These are phyloP conservation scores for Pulveroboletus ravenelii DNA, from an alignment of 768 basidiomycete species.

Conservation along the genomic window DNA sequence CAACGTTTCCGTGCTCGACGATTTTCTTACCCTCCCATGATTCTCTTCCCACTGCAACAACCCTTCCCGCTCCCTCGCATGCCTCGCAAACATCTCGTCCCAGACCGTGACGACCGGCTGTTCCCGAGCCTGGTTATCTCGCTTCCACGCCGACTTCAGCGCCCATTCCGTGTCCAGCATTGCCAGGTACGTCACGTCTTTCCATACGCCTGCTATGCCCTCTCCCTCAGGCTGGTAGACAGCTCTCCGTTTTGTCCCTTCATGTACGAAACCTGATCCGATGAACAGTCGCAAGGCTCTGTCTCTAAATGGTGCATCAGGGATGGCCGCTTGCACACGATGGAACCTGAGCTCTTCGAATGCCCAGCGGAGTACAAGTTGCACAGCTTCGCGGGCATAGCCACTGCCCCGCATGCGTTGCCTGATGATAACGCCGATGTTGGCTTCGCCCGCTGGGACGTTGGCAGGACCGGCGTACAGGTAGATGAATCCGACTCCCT, in stretches of 20 bases:
- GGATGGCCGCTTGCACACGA: conserved; percentile 37
- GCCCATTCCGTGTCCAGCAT: conserved; percentile 62
- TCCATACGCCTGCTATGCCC: conserved; percentile 44
- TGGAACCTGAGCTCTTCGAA: conserved; percentile 37
- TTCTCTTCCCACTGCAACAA: conserved; percentile 48
- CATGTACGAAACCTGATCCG: conserved; percentile 49
- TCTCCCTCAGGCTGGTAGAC: conserved; percentile 40
- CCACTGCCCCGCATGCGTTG: conserved; percentile 36
- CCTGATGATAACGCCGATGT: conserved; percentile 50
- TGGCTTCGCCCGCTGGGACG: conserved; percentile 39
- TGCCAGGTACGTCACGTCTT: conserved; percentile 55
- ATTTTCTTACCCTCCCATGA: conserved; percentile 27
- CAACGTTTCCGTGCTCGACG: conserved; percentile 42
- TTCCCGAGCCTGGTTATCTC: neutral
- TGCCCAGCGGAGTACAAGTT: conserved; percentile 41
- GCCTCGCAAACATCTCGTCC: conserved; percentile 59
- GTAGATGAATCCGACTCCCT: conserved; percentile 25
- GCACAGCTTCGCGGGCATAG: conserved; percentile 44
- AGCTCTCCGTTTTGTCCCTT: conserved; percentile 57
- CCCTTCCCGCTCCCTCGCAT: conserved; percentile 54
- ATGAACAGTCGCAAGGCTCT: conserved; percentile 46
- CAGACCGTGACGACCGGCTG: conserved; percentile 42
- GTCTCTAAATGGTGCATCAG: conserved; percentile 42
- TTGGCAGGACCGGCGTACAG: conserved; percentile 19
- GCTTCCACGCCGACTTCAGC: conserved; percentile 29